Evolutionary conservation across 2,329 filamentous ascomycete species (phyloP).

Genomic region (Didymella pinodella): DNA sequence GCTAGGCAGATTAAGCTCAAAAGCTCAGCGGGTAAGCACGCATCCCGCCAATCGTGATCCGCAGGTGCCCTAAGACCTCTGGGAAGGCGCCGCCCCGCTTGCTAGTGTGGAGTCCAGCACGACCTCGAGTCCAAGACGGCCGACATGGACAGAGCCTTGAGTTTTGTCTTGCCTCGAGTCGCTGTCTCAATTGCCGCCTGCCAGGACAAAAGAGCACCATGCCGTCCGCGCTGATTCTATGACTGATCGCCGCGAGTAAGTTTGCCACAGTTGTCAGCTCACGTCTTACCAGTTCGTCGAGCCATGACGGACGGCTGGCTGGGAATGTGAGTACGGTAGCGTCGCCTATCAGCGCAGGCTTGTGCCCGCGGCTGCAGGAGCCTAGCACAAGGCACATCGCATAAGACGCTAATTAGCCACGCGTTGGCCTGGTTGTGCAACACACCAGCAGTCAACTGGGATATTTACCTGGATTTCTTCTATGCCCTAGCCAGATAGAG

Average conservation of each 20-base stretch:
- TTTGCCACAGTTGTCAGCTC: slow-evolving; percentile 23
- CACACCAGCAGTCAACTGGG: slow-evolving; percentile 17
- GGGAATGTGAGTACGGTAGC: slow-evolving; percentile 21
- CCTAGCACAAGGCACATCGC: slow-evolving; percentile 26
- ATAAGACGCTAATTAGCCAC: slow-evolving; percentile 31
- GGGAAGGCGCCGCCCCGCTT: slow-evolving; percentile 33
- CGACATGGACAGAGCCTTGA: slow-evolving; percentile 17
- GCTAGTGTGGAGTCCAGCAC: slow-evolving; percentile 20
- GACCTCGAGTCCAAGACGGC: slow-evolving; percentile 30
- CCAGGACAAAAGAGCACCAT: slow-evolving; percentile 23
- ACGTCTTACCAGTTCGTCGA: slow-evolving; percentile 24
- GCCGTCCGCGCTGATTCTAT: slow-evolving; percentile 20
- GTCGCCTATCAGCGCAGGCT: slow-evolving; percentile 24
- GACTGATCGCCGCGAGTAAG: slow-evolving; percentile 19
- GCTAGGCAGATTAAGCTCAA: slow-evolving; percentile 30
- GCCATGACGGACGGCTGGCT: slow-evolving; percentile 24
- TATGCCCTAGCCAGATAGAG: slow-evolving; percentile 26
- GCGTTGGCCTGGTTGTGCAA: slow-evolving; percentile 20
- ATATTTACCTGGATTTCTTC: slow-evolving; percentile 27
- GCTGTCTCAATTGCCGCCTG: slow-evolving; percentile 16
- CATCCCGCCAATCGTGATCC: slow-evolving; percentile 29
- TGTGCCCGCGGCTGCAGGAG: slow-evolving; percentile 24
- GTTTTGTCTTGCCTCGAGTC: slow-evolving; percentile 6
- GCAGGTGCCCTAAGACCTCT: slow-evolving; percentile 24
- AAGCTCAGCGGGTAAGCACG: slow-evolving; percentile 30